Percentiles rank a stretch among this genome's conserved stretches.
Evolutionary conservation across 2,329 filamentous ascomycete genomes (phyloP).

Genomic region (Hypoxylon sp.): DNA sequence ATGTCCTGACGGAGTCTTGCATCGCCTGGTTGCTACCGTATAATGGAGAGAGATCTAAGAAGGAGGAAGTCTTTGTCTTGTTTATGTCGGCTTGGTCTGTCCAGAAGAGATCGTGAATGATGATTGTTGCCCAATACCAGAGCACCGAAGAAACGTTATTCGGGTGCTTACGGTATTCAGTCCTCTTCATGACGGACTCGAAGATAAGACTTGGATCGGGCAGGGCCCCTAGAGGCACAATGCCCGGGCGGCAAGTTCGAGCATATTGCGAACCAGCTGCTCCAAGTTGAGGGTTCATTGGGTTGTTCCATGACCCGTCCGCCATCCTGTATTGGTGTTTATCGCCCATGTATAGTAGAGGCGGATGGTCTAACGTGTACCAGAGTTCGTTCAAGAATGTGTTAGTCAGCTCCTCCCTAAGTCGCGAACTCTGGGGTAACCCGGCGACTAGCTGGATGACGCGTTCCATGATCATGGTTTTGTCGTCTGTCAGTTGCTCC

Average conservation of each 20-base stretch:
- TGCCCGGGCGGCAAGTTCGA: slow-evolving; percentile 72
- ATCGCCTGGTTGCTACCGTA: slow-evolving; percentile 78
- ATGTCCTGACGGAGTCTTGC: slow-evolving; percentile 76
- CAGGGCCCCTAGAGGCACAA: slow-evolving; percentile 72
- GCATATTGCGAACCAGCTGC: slow-evolving; percentile 78
- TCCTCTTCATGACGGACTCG: slow-evolving; percentile 72
- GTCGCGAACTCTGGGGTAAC: slow-evolving; percentile 73
- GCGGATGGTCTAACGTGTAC: slow-evolving; percentile 80
- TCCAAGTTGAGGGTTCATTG: slow-evolving; percentile 74
- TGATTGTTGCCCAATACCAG: slow-evolving; percentile 81
- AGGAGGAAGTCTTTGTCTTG: slow-evolving; percentile 73
- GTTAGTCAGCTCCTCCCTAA: slow-evolving; percentile 75
- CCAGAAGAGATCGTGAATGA: slow-evolving; percentile 82
- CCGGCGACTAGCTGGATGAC: slow-evolving; percentile 78
- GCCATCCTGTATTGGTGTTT: slow-evolving; percentile 76
- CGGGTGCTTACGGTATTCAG: slow-evolving; percentile 70
- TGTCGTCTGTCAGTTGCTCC: slow-evolving; percentile 76
- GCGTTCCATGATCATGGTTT: slow-evolving; percentile 82
- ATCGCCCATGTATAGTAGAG: slow-evolving; percentile 74
- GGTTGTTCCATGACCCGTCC: slow-evolving; percentile 81
- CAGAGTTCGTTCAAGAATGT: slow-evolving; percentile 78
- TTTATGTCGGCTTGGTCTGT: slow-evolving; percentile 73
- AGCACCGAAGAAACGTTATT: slow-evolving; percentile 81
- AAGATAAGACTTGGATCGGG: slow-evolving; percentile 77
- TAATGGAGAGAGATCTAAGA: slow-evolving; percentile 78